A percentile compares a stretch with the other conserved stretches of the same genome.
Evolutionary conservation across 148 eudicot genomes (phyloP).

Genomic region (Talinum fruticosum): DNA sequence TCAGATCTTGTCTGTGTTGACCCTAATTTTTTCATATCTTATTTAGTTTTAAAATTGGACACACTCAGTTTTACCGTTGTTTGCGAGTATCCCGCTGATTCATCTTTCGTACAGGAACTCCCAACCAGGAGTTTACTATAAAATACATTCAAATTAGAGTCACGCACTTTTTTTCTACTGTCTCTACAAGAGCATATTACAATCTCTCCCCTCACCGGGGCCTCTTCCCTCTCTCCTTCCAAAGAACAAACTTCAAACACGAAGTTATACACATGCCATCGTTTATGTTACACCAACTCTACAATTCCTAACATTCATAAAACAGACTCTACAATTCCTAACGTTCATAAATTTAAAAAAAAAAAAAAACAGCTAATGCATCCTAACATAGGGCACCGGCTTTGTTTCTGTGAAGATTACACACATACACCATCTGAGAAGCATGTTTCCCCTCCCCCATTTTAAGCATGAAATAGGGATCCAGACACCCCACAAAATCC

Average conservation of each 20-base stretch:
- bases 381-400: neutral
- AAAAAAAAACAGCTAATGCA: neutral
- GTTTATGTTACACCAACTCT: neutral
- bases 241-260: neutral
- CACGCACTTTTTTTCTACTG: neutral
- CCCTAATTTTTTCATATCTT: no score
- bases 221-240: neutral
- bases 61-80: no score
- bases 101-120: neutral
- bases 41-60: no score
- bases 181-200: neutral
- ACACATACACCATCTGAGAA: neutral
- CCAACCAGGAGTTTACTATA: neutral
- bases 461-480: neutral
- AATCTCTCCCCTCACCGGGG: neutral
- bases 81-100: neutral
- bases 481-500: neutral
- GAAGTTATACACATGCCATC: neutral
- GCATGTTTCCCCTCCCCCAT: neutral
- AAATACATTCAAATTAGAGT: neutral
- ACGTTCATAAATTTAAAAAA: neutral
- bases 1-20: no score
- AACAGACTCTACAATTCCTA: slow-evolving; percentile 4
- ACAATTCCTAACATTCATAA: neutral
- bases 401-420: neutral